A percentile compares a stretch with the other conserved stretches of the same genome.
Evolutionary conservation across 169 alveolate species (phyloP).

Genomic region (Gregarina niphandrodes): DNA sequence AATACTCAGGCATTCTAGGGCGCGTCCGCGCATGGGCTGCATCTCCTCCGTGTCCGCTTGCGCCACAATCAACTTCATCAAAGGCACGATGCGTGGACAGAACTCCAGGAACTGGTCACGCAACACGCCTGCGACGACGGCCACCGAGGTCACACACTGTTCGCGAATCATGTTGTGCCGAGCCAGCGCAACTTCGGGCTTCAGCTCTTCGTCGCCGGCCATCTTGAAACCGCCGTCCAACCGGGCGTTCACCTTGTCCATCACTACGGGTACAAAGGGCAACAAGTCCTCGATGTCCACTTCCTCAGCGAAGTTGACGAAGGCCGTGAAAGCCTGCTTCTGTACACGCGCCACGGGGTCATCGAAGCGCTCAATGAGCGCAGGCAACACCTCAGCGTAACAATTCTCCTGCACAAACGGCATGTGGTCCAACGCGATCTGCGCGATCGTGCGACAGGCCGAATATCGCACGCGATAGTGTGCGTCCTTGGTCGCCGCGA

Average conservation of each 20-base stretch:
- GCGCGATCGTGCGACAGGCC: slow-evolving; percentile 68
- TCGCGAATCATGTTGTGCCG: slow-evolving; percentile 37
- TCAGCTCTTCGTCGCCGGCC: neutral
- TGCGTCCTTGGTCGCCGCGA: slow-evolving; percentile 23
- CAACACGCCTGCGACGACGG: slow-evolving; percentile 65
- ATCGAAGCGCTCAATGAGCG: slow-evolving; percentile 43
- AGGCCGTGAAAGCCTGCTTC: slow-evolving; percentile 66
- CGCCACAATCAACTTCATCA: slow-evolving; percentile 1
- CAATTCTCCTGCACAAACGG: slow-evolving; percentile 49
- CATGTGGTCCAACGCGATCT: slow-evolving; percentile 57
- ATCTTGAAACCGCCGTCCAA: too few relatives aligned
- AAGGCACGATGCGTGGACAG: slow-evolving; percentile 49
- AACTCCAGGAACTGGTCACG: slow-evolving; percentile 51
- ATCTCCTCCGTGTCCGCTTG: too few relatives aligned
- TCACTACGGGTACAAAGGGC: slow-evolving; percentile 42
- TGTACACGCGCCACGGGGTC: slow-evolving; percentile 53
- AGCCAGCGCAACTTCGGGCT: neutral
- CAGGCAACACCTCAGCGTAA: slow-evolving; percentile 30
- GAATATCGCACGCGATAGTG: slow-evolving; percentile 65
- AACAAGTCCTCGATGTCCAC: slow-evolving; percentile 42
- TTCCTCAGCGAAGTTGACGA: slow-evolving; percentile 62
- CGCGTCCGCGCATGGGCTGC: slow-evolving; percentile 58
- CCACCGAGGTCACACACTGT: slow-evolving; percentile 60
- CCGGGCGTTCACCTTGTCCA: slow-evolving; percentile 40
- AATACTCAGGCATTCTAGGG: slow-evolving; percentile 60